phyloP scores from a whole-genome alignment of 345 rosid species.

The Boechera stricta region DNA sequence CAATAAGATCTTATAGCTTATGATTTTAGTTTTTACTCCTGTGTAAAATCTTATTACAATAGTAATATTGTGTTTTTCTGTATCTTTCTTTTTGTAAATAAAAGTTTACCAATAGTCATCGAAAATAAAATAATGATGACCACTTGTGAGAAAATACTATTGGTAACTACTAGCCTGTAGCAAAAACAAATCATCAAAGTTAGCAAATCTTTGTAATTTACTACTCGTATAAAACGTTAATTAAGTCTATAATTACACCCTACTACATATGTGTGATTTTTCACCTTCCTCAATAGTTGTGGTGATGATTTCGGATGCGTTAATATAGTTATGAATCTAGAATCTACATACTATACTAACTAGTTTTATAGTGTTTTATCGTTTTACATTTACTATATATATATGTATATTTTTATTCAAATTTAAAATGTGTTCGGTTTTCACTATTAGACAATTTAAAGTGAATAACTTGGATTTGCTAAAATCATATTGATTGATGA shows the following conservation, averaged over 20 bases:
- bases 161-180: neutral
- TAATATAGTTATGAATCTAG: no score
- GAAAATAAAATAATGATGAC: neutral
- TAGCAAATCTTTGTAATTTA: neutral
- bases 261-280: neutral
- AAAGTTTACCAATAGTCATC: neutral
- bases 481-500: neutral
- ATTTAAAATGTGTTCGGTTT: neutral
- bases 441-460: neutral
- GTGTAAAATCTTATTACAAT: slow-evolving; percentile 22
- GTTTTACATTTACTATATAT: no score
- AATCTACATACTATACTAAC: no score
- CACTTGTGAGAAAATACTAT: neutral
- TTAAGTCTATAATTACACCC: neutral
- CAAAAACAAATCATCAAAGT: neutral
- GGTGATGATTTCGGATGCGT: neutral
- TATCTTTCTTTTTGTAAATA: neutral
- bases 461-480: neutral
- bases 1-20: slow-evolving; percentile 23
- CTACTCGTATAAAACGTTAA: no score
- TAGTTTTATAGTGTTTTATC: no score
- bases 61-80: slow-evolving; percentile 5
- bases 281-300: no score
- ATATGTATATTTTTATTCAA: no score
- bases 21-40: slow-evolving; percentile 6